A percentile compares a stretch with the other conserved stretches of the same genome.
phyloP scores from a whole-genome alignment of 148 eudicot species.

The Rhododendron ferrugineum region DNA sequence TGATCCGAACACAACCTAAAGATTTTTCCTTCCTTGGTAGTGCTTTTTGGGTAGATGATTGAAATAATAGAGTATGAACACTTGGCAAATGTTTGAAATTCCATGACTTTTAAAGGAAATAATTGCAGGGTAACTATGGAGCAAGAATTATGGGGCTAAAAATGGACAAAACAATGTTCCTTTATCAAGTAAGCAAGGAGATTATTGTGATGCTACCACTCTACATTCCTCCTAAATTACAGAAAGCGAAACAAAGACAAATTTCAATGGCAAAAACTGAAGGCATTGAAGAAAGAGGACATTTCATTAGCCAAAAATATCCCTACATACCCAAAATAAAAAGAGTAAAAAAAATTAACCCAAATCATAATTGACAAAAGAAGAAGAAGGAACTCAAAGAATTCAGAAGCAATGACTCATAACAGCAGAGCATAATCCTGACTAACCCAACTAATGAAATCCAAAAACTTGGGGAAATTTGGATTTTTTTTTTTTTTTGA shows the following conservation, averaged over 20 bases:
- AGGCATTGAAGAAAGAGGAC: constrained; percentile 13
- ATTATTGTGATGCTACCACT: not conserved
- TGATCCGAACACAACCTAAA: not conserved
- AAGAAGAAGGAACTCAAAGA: not conserved
- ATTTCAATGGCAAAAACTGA: constrained; percentile 10
- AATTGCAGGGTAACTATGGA: constrained; percentile 13
- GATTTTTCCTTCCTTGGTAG: not conserved
- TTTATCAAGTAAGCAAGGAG: constrained; percentile 2
- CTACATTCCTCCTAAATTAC: not conserved
- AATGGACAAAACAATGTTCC: not conserved
- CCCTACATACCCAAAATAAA: not conserved
- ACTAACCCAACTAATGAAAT: not conserved
- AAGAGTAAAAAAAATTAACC: not conserved
- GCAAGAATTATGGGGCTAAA: not conserved
- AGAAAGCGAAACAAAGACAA: constrained; percentile 14
- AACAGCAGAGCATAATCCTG: not conserved
- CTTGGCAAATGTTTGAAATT: not conserved
- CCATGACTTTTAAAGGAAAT: not conserved
- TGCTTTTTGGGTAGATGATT: not conserved
- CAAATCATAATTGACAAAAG: not conserved
- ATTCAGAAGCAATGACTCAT: not conserved
- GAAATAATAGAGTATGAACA: not conserved
- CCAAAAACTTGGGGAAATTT: not conserved
- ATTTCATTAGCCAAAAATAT: constrained; percentile 14
- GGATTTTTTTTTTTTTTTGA: too few relatives aligned